A percentile compares a stretch with the other conserved stretches of the same genome.
phyloP scores from a whole-genome alignment of 441 rosid species.

The Viola pubescens region DNA sequence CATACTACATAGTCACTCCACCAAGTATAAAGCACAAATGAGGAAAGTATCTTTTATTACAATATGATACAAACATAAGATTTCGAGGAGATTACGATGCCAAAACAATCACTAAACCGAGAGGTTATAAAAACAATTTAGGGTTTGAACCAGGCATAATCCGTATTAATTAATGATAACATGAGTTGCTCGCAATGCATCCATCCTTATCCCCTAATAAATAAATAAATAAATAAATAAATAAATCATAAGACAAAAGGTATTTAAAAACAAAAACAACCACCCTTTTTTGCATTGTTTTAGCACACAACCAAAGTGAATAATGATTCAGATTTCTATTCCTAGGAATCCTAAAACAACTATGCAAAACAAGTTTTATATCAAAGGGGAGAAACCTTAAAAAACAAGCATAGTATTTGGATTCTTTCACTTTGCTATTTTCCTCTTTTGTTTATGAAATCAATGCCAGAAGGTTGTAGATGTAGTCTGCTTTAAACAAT shows the following conservation, averaged over 20 bases:
- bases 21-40: constrained; percentile 8
- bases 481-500: background rate
- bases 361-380: background rate
- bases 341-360: constrained; percentile 10
- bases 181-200: constrained; percentile 7
- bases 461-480: constrained; percentile 13
- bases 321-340: constrained; percentile 22
- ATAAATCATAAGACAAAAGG: too few species aligned
- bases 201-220: constrained; percentile 10
- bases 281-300: constrained; percentile 1
- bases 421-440: constrained; percentile 6
- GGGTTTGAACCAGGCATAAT: constrained; percentile 18
- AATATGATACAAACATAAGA: constrained; percentile 2
- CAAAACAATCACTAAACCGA: constrained; percentile 12
- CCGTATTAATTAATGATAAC: constrained; percentile 15
- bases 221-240: background rate
- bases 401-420: constrained; percentile 20
- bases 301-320: constrained; percentile 12
- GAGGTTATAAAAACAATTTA: constrained; percentile 6
- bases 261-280: too few species aligned
- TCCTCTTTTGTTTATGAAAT: constrained; percentile 16
- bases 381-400: constrained; percentile 24
- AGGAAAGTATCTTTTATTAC: constrained; percentile 14
- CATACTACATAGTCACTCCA: constrained; percentile 6
- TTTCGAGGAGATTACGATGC: constrained; percentile 45